phyloP scores from a whole-genome alignment of 2,329 filamentous ascomycete genomes.

The Zasmidium angulare region DNA sequence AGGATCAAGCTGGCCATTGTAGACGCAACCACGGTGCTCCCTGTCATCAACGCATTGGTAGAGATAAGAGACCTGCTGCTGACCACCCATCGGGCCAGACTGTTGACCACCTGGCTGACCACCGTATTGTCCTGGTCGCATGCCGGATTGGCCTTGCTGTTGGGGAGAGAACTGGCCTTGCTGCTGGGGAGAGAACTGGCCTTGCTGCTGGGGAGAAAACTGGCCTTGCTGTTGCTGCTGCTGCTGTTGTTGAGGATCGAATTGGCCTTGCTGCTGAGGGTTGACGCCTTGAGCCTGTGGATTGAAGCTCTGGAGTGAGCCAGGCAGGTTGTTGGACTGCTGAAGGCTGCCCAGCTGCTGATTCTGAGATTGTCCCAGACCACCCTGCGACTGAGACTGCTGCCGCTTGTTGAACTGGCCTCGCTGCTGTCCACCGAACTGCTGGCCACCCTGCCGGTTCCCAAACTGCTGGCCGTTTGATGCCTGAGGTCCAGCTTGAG shows the following conservation, averaged over 20 bases:
- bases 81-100: too few species aligned
- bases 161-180: background rate
- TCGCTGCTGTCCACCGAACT: background rate
- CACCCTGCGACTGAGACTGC: background rate
- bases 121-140: background rate
- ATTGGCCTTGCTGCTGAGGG: background rate
- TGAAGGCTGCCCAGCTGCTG: background rate
- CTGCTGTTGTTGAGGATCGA: background rate
- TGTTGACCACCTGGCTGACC: background rate
- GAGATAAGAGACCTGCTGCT: background rate
- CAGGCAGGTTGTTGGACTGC: background rate
- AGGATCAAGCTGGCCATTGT: slow-evolving; percentile 4
- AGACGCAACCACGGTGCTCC: slow-evolving; percentile 14
- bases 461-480: background rate
- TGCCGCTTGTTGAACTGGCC: background rate
- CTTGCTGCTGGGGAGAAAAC: background rate
- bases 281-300: background rate
- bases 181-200: background rate
- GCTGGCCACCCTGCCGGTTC: background rate
- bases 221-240: background rate
- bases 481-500: background rate
- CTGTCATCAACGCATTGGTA: slow-evolving; percentile 9
- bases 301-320: background rate
- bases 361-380: background rate
- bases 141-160: background rate